phyloP scores from a whole-genome alignment of 2,329 filamentous ascomycete species.

The Nemania bipapillata region DNA sequence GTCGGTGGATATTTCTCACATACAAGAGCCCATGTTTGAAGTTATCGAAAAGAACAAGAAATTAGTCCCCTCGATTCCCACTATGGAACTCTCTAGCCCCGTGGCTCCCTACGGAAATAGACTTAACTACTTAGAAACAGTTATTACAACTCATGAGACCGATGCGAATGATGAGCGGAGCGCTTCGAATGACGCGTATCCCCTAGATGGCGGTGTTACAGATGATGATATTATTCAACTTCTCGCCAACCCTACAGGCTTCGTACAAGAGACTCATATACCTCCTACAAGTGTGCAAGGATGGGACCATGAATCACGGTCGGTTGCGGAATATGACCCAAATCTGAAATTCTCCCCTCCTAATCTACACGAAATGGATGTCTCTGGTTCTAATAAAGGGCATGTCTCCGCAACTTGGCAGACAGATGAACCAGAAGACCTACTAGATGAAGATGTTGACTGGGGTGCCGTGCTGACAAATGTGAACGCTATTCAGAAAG shows the following conservation, averaged over 20 bases:
- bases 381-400: neutral
- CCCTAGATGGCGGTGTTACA: conserved; percentile 42
- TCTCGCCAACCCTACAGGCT: conserved; percentile 15
- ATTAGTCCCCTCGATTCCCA: neutral
- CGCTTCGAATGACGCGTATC: conserved; percentile 43
- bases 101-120: neutral
- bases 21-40: neutral
- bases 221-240: conserved; percentile 47
- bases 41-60: neutral
- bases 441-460: conserved; percentile 56
- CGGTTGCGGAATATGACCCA: conserved; percentile 53
- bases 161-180: neutral
- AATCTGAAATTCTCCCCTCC: conserved; percentile 53
- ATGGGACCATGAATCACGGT: conserved; percentile 52
- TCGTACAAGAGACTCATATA: conserved; percentile 41
- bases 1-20: neutral
- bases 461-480: conserved; percentile 53
- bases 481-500: conserved; percentile 31
- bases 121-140: neutral
- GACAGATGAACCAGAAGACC: conserved; percentile 39
- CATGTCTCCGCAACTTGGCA: neutral
- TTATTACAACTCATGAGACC: neutral
- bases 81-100: neutral
- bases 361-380: conserved; percentile 9
- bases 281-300: conserved; percentile 52